phyloP scores from a whole-genome alignment of 352 stramenopile genomes.

The Phytophthora hybrid region DNA sequence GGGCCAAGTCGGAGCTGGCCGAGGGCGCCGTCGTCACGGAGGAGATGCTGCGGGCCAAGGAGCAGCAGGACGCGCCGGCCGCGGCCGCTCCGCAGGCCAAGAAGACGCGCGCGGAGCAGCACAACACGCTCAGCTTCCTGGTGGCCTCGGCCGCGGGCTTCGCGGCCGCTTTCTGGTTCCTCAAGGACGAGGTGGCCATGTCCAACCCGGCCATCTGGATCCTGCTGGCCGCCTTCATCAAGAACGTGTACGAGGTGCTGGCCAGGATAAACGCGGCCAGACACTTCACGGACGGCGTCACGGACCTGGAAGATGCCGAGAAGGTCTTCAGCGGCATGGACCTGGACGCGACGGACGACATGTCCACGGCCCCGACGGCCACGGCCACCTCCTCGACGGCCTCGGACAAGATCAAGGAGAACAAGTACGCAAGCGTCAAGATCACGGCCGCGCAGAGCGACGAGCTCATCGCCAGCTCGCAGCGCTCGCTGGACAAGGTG shows the following conservation, averaged over 20 bases:
- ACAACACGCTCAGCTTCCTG: conserved; percentile 60
- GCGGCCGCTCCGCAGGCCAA: not conserved
- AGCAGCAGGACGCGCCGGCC: not conserved
- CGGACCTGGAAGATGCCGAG: conserved; percentile 42
- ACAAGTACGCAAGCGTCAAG: conserved; percentile 49
- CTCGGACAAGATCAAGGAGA: conserved; percentile 26
- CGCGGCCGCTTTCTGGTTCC: conserved; percentile 76
- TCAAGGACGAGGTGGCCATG: conserved; percentile 78
- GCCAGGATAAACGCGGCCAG: conserved; percentile 35
- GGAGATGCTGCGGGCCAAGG: conserved; percentile 28
- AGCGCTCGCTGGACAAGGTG: conserved; percentile 62
- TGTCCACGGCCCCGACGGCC: conserved; percentile 12
- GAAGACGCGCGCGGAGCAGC: conserved; percentile 10
- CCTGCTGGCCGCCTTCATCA: conserved; percentile 69
- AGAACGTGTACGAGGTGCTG: conserved; percentile 75
- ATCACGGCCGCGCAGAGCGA: conserved; percentile 55
- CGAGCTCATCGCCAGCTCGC: conserved; percentile 57
- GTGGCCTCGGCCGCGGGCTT: conserved; percentile 70
- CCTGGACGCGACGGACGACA: conserved; percentile 28
- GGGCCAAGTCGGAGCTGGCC: conserved; percentile 40
- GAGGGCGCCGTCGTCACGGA: conserved; percentile 35
- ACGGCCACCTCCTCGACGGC: conserved; percentile 2
- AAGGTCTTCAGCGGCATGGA: conserved; percentile 55
- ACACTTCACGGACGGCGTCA: conserved; percentile 36
- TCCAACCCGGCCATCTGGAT: conserved; percentile 85